Conservation (phyloP, 148 eudicot genomes). For the Camellia sinensis region DNA sequence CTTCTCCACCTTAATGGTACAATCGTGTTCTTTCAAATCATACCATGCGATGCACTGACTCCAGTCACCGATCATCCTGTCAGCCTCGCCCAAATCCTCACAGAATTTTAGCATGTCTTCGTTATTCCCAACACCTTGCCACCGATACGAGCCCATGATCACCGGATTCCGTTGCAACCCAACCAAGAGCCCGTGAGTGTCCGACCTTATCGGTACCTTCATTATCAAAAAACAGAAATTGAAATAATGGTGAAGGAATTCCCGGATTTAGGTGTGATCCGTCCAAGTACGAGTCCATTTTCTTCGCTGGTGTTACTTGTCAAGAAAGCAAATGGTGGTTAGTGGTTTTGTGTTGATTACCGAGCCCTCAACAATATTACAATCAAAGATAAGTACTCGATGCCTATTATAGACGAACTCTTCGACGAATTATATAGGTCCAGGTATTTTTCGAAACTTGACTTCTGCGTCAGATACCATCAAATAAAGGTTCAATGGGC, state of each 20-base stretch:
- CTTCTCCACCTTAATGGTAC: too few species aligned
- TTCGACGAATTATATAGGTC: background rate
- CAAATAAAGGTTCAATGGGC: background rate
- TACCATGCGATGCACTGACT: too few species aligned
- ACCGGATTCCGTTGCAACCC: background rate
- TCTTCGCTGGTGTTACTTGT: background rate
- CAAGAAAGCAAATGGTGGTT: background rate
- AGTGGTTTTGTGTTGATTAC: background rate
- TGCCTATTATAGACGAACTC: constrained; percentile 3
- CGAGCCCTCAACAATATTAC: background rate
- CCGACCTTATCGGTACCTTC: background rate
- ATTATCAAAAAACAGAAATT: background rate
- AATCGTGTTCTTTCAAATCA: too few species aligned
- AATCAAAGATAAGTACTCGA: background rate
- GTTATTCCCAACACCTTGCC: too few species aligned
- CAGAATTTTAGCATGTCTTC: too few species aligned
- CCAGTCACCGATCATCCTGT: too few species aligned
- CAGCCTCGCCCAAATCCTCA: too few species aligned
- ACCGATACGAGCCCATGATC: constrained; percentile 4
- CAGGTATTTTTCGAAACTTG: background rate
- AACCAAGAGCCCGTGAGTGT: background rate
- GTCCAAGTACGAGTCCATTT: constrained; percentile 6
- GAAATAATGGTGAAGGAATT: background rate
- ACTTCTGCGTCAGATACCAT: background rate
- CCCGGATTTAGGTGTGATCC: background rate